Percentiles rank a stretch among this genome's conserved stretches.
These are phyloP conservation scores for Paraphaeosphaeria minitans DNA, from an alignment of 2,329 filamentous ascomycete species.

Conservation along the genomic window DNA sequence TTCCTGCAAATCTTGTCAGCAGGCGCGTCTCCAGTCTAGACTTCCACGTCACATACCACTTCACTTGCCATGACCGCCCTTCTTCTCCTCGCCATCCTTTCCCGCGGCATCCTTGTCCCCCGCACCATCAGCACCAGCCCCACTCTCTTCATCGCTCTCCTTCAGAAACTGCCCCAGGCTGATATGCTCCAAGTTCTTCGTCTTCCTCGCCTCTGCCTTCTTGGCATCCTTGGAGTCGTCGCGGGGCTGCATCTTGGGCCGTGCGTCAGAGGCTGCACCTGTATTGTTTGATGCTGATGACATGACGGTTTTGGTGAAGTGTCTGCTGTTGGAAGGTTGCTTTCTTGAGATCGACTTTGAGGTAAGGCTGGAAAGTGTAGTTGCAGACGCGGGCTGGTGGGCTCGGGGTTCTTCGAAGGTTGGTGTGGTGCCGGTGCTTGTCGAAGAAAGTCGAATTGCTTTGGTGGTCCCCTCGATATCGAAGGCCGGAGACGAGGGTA, in stretches of 20 bases:
- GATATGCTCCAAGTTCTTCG: neutral
- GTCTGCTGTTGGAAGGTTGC: too few species aligned
- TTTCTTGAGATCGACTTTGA: neutral
- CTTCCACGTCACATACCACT: neutral
- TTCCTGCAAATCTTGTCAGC: neutral
- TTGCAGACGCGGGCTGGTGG: neutral
- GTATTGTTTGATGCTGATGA: neutral
- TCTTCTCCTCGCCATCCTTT: neutral
- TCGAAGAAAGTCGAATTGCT: neutral
- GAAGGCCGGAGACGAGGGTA: neutral
- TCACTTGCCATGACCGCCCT: neutral
- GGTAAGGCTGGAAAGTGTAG: neutral
- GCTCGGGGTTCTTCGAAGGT: neutral
- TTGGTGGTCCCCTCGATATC: neutral
- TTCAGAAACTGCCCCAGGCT: neutral
- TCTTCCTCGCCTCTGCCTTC: neutral
- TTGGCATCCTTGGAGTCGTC: neutral
- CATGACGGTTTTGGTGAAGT: neutral
- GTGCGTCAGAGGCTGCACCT: neutral
- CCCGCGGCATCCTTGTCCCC: neutral
- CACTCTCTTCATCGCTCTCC: neutral
- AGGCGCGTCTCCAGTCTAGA: neutral
- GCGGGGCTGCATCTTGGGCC: neutral
- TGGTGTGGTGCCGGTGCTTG: neutral
- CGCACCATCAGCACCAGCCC: neutral